Percentiles rank a stretch among this genome's conserved stretches.
Conservation (phyloP, 2,329 filamentous ascomycete genomes). For the Cercospora sojina region DNA sequence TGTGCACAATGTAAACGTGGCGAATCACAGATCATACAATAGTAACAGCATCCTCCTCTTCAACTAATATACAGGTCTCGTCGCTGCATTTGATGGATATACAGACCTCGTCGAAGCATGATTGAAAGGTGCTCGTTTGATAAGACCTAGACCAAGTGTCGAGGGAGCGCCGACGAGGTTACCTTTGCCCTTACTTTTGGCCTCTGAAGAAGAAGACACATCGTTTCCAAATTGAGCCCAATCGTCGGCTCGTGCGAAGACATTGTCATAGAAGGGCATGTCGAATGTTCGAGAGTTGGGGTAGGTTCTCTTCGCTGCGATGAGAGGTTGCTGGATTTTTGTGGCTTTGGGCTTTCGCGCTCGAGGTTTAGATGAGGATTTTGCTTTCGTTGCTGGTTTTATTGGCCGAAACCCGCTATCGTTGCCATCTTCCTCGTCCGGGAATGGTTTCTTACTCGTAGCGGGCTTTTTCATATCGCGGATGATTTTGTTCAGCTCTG, state of each 20-base stretch:
- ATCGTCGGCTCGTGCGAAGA: background rate
- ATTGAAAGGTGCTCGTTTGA: constrained; percentile 1
- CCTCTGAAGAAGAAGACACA: background rate
- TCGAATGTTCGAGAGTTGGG: constrained; percentile 1
- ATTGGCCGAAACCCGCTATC: background rate
- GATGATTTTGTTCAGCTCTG: constrained; percentile 58
- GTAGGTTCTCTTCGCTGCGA: constrained; percentile 11
- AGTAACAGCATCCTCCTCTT: background rate
- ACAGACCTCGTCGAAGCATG: background rate
- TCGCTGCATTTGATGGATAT: background rate
- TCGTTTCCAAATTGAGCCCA: constrained; percentile 10
- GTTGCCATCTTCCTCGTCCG: constrained; percentile 8
- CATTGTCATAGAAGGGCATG: constrained; percentile 1
- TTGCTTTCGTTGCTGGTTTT: constrained; percentile 3
- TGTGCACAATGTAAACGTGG: background rate
- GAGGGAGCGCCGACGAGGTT: background rate
- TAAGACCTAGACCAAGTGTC: background rate
- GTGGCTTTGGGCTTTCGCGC: constrained; percentile 5
- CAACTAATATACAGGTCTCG: background rate
- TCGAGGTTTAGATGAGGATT: constrained; percentile 10
- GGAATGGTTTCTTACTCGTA: constrained; percentile 4
- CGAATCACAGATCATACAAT: background rate
- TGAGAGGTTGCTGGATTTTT: background rate
- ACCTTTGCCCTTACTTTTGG: background rate
- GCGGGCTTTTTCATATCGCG: constrained; percentile 21